Base-by-base conservation (phyloP, 768 basidiomycete genomes). In the Suillus sp. region DNA sequence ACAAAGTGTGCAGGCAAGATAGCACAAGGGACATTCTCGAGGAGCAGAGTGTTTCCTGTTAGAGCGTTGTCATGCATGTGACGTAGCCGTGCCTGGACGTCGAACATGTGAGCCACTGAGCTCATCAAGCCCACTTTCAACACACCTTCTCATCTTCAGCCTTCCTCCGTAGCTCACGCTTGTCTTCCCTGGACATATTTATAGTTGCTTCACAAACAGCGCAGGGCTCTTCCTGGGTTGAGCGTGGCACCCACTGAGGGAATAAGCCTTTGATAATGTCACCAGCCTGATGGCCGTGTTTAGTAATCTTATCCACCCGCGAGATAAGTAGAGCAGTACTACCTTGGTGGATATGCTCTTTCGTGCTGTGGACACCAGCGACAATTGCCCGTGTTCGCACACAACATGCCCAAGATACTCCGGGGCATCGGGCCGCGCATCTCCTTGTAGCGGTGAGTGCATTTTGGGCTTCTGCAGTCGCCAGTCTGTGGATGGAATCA, bases 61-160 rank as follows among this genome's bases (percentile, higher is more conserved):
- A 85, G 69, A 59, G 81, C 75, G 64, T 82, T 80, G 64, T 89
- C 85, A 64, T 85, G 79, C 80, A 91, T 84, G 68, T 84, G 80
- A 65, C 82, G 86, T 57, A 92, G 78, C 68, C 78, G 84, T 40
- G 84, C 86, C 91, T 92, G 64, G 42, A 59, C 65, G n/a, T n/a
- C n/a, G n/a, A n/a, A n/a, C 58, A 57, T 51, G 27, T 43, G 54
- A 65, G 35, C n/a, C 34, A 9, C 22, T 69, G 65, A 61, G 22
- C 59, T 38, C 32, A 13, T 30, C 45, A 34, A 20, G 16, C 43
- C 42, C n/a, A 62, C 59, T 54, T 43, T 62, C 48, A 54, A 56
- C 62, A 34, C 60, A 89, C 92, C 86, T 91, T 93, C 76, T 93
- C 92, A 22, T 89, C 86, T 70, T 92, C 92, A 30, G 89, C 89